Conservation (phyloP, 2,329 filamentous ascomycete genomes). For the Fusarium fracticaudum region DNA sequence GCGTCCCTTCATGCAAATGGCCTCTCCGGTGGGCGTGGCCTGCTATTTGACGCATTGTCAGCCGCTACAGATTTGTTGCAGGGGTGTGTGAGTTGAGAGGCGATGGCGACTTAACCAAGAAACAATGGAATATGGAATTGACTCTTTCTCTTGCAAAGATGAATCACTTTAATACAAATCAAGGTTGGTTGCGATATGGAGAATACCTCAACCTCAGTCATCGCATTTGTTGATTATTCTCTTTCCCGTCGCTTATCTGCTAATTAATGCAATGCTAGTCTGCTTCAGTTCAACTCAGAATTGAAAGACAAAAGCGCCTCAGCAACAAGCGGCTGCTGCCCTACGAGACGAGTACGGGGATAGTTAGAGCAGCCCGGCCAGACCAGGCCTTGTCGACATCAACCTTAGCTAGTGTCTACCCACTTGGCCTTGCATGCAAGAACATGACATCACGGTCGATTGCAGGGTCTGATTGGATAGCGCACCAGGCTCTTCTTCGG, state of each 20-base stretch:
- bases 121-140: background rate
- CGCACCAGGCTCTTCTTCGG: conserved; percentile 35
- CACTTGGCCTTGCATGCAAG: conserved; percentile 18
- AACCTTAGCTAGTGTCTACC: background rate
- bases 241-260: conserved; percentile 31
- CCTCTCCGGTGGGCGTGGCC: conserved; percentile 9
- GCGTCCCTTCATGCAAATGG: conserved; percentile 16
- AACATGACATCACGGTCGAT: conserved; percentile 35
- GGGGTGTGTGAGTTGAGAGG: conserved; percentile 8
- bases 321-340: conserved; percentile 22
- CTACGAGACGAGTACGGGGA: conserved; percentile 1
- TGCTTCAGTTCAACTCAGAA: background rate
- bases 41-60: conserved; percentile 34
- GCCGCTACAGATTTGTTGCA: conserved; percentile 27
- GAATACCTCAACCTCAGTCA: conserved; percentile 9
- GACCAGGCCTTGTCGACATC: conserved; percentile 4
- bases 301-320: conserved; percentile 14
- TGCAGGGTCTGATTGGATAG: conserved; percentile 22
- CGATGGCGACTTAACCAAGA: background rate
- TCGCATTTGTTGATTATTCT: conserved; percentile 10
- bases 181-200: background rate
- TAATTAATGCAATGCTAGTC: conserved; percentile 22
- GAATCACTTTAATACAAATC: conserved; percentile 4
- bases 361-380: conserved; percentile 6
- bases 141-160: conserved; percentile 3